Evolutionary conservation across 129 eudicot genomes (phyloP).

Genomic region (Centaurea solstitialis): DNA sequence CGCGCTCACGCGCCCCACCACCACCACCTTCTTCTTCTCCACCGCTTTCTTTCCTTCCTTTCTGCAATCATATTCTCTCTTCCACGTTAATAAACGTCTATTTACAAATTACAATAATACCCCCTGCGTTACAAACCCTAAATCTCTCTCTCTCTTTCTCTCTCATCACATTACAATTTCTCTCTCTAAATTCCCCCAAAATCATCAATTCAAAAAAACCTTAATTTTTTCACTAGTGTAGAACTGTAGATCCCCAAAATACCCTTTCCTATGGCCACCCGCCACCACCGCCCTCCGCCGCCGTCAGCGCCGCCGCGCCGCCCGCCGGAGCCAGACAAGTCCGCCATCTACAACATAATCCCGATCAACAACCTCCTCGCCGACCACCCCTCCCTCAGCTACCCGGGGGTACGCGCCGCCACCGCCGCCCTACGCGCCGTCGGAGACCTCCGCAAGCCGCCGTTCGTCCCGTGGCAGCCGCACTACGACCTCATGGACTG

Average conservation of each 20-base stretch:
- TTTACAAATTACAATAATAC: too few species aligned
- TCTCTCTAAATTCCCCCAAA: background rate
- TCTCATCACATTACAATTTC: background rate
- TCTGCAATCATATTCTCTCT: background rate
- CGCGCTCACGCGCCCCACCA: constrained; percentile 31
- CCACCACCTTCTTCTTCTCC: constrained; percentile 10
- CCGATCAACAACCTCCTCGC: constrained; percentile 78
- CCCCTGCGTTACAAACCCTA: background rate
- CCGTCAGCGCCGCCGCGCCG: constrained; percentile 24
- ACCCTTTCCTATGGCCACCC: constrained; percentile 26
- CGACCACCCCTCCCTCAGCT: constrained; percentile 90
- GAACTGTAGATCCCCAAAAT: too few species aligned
- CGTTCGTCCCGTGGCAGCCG: constrained; percentile 53
- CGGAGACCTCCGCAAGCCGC: constrained; percentile 81
- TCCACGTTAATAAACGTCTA: too few species aligned
- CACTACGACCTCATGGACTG: constrained; percentile 85
- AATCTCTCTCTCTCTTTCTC: background rate
- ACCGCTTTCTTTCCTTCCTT: background rate
- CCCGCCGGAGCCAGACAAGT: constrained; percentile 21
- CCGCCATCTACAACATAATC: constrained; percentile 73
- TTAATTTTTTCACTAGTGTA: too few species aligned
- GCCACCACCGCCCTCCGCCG: constrained; percentile 36
- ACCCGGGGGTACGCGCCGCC: constrained; percentile 92
- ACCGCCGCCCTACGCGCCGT: constrained; percentile 77
- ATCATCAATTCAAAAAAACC: background rate